These are phyloP conservation scores for Aquilaria malaccensis DNA, from an alignment of 345 rosid species.

Conservation along the genomic window DNA sequence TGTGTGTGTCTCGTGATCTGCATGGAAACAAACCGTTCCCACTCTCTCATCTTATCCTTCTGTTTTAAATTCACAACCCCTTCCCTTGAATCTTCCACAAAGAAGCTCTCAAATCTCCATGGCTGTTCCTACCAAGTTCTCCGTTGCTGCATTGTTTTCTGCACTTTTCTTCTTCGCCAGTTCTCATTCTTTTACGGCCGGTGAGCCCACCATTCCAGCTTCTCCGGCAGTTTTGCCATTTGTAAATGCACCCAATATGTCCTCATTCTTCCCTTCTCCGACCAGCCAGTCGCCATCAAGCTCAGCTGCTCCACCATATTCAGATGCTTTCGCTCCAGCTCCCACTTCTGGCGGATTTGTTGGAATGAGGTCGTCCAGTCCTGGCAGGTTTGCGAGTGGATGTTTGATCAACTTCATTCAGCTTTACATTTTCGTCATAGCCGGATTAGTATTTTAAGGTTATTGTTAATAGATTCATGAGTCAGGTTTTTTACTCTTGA, in stretches of 20 bases:
- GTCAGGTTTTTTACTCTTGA: no score
- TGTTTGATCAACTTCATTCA: neutral
- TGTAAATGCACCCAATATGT: slow-evolving; percentile 43
- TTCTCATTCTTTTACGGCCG: slow-evolving; percentile 12
- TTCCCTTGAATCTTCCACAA: neutral
- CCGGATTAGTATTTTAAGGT: no score
- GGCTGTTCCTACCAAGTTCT: slow-evolving; percentile 27
- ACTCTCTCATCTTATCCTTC: slow-evolving; percentile 2
- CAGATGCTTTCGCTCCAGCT: slow-evolving; percentile 31
- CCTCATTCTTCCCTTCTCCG: slow-evolving; percentile 65
- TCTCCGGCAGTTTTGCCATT: slow-evolving; percentile 55
- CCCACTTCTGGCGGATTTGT: slow-evolving; percentile 45
- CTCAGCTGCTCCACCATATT: slow-evolving; percentile 33
- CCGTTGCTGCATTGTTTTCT: slow-evolving; percentile 17
- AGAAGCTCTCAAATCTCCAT: slow-evolving; percentile 18
- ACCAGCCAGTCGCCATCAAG: slow-evolving; percentile 17
- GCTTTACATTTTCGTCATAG: no score
- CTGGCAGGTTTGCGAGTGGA: slow-evolving; percentile 18
- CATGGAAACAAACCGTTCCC: slow-evolving; percentile 2
- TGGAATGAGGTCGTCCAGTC: slow-evolving; percentile 38
- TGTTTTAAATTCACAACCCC: neutral
- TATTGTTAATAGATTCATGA: no score
- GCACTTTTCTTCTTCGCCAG: slow-evolving; percentile 18
- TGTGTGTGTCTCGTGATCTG: slow-evolving; percentile 27
- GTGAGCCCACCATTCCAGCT: slow-evolving; percentile 39